A percentile compares a stretch with the other conserved stretches of the same genome.
Evolutionary conservation across 1,139 yeast genomes (phyloP).

Genomic region (Debaryomyces udenii): DNA sequence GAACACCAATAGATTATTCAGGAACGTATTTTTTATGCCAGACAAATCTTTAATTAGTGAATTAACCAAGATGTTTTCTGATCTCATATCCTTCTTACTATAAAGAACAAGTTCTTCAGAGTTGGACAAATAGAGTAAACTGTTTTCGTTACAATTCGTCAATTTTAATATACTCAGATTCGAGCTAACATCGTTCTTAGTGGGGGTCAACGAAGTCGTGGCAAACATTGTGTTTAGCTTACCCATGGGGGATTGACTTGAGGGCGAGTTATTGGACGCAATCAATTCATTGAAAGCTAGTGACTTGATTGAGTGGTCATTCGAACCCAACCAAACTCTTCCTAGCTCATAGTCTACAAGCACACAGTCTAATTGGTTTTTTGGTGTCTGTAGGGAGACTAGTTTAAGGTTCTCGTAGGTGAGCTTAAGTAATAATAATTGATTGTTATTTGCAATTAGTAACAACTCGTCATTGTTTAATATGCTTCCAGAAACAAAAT

Average conservation of each 20-base stretch:
- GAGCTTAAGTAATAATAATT: constrained; percentile 36
- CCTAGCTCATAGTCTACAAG: constrained; percentile 27
- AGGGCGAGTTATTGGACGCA: constrained; percentile 10
- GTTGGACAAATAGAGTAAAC: constrained; percentile 33
- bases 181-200: constrained; percentile 8
- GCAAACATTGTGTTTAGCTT: constrained; percentile 5
- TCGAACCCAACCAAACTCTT: constrained; percentile 25
- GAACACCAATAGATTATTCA: constrained; percentile 37
- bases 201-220: constrained; percentile 5
- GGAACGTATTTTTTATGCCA: constrained; percentile 38
- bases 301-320: constrained; percentile 14
- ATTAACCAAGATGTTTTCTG: constrained; percentile 26
- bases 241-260: constrained; percentile 13
- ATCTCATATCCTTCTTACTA: constrained; percentile 16
- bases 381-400: constrained; percentile 21
- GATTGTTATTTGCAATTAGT: constrained; percentile 46
- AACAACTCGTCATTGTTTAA: constrained; percentile 43
- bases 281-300: constrained; percentile 18
- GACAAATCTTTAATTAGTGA: constrained; percentile 38
- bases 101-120: constrained; percentile 34
- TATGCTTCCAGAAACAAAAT: constrained; percentile 44
- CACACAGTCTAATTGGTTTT: constrained; percentile 20
- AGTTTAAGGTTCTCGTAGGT: constrained; percentile 28
- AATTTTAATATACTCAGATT: constrained; percentile 16
- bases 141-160: constrained; percentile 18